Evolutionary conservation across 352 stramenopile species (phyloP).

Genomic region (Plasmopara muralis): DNA sequence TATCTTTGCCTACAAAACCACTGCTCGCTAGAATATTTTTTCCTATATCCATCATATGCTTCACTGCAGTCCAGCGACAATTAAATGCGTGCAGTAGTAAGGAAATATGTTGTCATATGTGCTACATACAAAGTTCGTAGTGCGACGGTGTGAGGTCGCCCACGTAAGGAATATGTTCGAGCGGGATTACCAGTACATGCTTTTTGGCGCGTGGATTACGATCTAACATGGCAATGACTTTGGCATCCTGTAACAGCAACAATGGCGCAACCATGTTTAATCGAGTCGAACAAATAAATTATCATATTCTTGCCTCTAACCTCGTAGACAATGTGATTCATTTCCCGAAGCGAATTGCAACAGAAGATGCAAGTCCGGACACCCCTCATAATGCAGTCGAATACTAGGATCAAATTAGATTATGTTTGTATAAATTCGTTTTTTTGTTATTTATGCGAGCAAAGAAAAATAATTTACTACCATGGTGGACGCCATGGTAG

Average conservation of each 20-base stretch:
- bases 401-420: too few species aligned
- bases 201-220: slow-evolving; percentile 42
- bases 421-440: too few species aligned
- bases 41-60: slow-evolving; percentile 51
- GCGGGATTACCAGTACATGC: slow-evolving; percentile 60
- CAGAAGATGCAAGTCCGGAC: slow-evolving; percentile 47
- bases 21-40: slow-evolving; percentile 39
- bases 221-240: slow-evolving; percentile 56
- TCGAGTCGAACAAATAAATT: not conserved
- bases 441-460: too few species aligned
- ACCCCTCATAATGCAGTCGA: slow-evolving; percentile 18
- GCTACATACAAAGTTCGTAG: slow-evolving; percentile 33
- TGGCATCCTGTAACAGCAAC: slow-evolving; percentile 36
- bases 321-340: slow-evolving; percentile 54
- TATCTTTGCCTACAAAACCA: slow-evolving; percentile 27
- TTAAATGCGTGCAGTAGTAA: not conserved
- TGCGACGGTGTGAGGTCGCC: slow-evolving; percentile 40
- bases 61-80: slow-evolving; percentile 22
- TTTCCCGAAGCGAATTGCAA: slow-evolving; percentile 36
- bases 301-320: slow-evolving; percentile 11
- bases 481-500: too few species aligned
- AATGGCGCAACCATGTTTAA: not conserved
- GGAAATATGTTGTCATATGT: not conserved
- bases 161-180: slow-evolving; percentile 50
- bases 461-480: too few species aligned